Evolutionary conservation across 2,329 filamentous ascomycete genomes (phyloP).

Genomic region (Arthrinium puccinioides): DNA sequence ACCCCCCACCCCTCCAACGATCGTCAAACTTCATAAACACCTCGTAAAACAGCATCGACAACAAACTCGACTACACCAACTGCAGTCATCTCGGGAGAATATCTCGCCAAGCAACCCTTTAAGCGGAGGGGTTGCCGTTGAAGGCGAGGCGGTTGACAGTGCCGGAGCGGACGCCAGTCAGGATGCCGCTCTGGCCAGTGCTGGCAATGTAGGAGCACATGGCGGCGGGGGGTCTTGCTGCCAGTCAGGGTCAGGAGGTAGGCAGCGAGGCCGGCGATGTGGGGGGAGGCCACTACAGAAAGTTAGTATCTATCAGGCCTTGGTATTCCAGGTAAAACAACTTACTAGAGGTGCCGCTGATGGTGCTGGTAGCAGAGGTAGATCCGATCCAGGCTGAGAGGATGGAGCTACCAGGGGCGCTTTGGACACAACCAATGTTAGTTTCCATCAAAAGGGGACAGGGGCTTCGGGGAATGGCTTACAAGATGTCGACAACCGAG

Average conservation of each 20-base stretch:
- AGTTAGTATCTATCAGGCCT: too few relatives aligned
- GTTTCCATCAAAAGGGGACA: constrained; percentile 29
- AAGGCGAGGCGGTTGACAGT: constrained; percentile 48
- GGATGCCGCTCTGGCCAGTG: constrained; percentile 31
- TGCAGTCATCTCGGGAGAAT: too few relatives aligned
- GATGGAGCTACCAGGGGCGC: constrained; percentile 31
- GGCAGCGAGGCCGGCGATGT: constrained; percentile 26
- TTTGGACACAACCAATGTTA: too few relatives aligned
- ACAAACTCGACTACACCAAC: too few relatives aligned
- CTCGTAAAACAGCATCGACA: too few relatives aligned
- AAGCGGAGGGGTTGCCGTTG: constrained; percentile 37
- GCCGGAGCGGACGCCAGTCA: constrained; percentile 31
- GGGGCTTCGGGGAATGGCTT: constrained; percentile 40
- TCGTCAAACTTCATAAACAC: too few relatives aligned
- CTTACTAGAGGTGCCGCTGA: constrained; percentile 42
- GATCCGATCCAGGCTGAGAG: constrained; percentile 12
- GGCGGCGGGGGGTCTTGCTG: constrained; percentile 30
- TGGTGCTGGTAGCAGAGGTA: constrained; percentile 27
- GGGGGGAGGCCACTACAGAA: constrained; percentile 28
- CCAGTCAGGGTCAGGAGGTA: constrained; percentile 38
- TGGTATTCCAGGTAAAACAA: too few relatives aligned
- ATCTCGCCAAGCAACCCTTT: too few relatives aligned
- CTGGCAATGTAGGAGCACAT: constrained; percentile 39
- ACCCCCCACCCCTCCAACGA: too few relatives aligned
- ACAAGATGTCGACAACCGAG: constrained; percentile 38